Percentiles rank a stretch among this genome's conserved stretches.
These are phyloP conservation scores for Tolypocladium endophyticum DNA, from an alignment of 2,329 filamentous ascomycete genomes.

Conservation along the genomic window DNA sequence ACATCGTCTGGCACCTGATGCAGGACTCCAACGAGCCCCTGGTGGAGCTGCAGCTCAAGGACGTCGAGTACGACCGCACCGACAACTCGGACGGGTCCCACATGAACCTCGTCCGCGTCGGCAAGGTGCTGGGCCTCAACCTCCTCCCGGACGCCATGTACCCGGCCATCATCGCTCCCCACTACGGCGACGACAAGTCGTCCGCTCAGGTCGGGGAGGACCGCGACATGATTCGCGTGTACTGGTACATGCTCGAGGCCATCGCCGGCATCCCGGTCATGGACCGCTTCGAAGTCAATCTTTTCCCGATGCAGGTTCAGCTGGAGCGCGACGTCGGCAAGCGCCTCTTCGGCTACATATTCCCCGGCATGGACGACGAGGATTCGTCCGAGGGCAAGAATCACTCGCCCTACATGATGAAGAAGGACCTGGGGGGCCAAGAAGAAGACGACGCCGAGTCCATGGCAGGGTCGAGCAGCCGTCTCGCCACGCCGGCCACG, in stretches of 20 bases:
- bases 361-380: slow-evolving; percentile 67
- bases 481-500: slow-evolving; percentile 22
- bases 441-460: slow-evolving; percentile 40
- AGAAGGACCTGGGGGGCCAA: slow-evolving; percentile 22
- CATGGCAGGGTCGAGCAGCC: slow-evolving; percentile 26
- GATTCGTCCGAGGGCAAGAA: slow-evolving; percentile 34
- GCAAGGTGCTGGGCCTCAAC: slow-evolving; percentile 80
- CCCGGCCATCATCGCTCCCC: slow-evolving; percentile 90
- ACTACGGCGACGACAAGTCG: slow-evolving; percentile 56
- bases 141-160: slow-evolving; percentile 84
- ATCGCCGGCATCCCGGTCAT: slow-evolving; percentile 96
- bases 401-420: slow-evolving; percentile 50
- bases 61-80: slow-evolving; percentile 86
- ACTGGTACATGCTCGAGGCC: slow-evolving; percentile 97
- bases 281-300: slow-evolving; percentile 89
- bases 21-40: slow-evolving; percentile 78
- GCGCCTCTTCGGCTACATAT: slow-evolving; percentile 93
- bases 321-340: slow-evolving; percentile 88
- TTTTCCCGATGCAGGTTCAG: slow-evolving; percentile 90
- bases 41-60: slow-evolving; percentile 84
- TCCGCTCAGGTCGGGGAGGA: slow-evolving; percentile 31
- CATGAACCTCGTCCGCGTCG: slow-evolving; percentile 81
- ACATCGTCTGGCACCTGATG: slow-evolving; percentile 96
- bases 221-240: slow-evolving; percentile 80
- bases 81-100: slow-evolving; percentile 97